Evolutionary conservation across 495 filamentous ascomycete genomes (phyloP), one percentile per base, ranked within the genome.

Genomic region (Geopyxis carbonaria): DNA sequence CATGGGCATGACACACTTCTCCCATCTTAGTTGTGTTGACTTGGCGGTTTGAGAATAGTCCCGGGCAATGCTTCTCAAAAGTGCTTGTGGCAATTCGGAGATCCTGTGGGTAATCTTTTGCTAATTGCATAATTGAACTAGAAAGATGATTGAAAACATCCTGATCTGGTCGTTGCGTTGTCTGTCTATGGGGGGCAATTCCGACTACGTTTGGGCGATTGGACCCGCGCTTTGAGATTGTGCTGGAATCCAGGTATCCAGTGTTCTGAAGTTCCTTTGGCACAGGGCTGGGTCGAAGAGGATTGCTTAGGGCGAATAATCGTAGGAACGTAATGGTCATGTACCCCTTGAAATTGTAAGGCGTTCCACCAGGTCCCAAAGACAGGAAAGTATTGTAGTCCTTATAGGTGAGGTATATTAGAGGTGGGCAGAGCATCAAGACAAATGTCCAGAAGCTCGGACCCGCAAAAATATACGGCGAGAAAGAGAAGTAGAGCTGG

Each of bases 1-100:
- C 64, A 56, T 94, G 85, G 7, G 82, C 64, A 58, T 94, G 86
- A 46, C 71, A 73, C 34, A 93, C 68, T 57, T 94, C 86, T 22
- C 79, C 76, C 34, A 71, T 65, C 38, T 73, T 76, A 27, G 72
- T 76, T 16, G 64, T 66, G 49, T 79, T 81, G 34, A 73, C 57
- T 2, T 68, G 61, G 3, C 37, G 55, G 1, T 50, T 58, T 30
- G 70, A 61, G 56, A 87, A 89, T 3, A 89, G 64, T 1, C 73
- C 81, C 2, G 78, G 64, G 19, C 75, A 75, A 51, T 83, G 73
- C 56, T 85, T 84, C 51, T 89, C 81, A 47, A 86, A 78, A 49
- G 76, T 81, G 0, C 76, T 81, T 1, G 66, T 76, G 4, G 66
- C 74, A 11, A 71, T 65, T 30, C 66, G 63, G 19, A 84, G 61